Percentiles rank a stretch among this genome's conserved stretches.
Conservation (phyloP, 2,329 filamentous ascomycete species). For the Neobulgaria alba region DNA sequence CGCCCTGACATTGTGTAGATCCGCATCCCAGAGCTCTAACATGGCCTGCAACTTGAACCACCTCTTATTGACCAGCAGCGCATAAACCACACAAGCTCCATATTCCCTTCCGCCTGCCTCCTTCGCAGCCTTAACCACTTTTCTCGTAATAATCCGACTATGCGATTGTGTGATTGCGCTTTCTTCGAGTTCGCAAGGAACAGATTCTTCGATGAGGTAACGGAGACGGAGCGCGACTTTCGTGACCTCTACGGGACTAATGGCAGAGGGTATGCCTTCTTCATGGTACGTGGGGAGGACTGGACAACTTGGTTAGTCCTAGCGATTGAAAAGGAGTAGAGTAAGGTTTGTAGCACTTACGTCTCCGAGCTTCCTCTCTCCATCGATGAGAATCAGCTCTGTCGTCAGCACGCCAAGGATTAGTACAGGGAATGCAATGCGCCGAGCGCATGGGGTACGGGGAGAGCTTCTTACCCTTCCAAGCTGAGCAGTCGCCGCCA, state of each 20-base stretch:
- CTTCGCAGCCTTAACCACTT: slow-evolving; percentile 72
- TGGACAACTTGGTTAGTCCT: slow-evolving; percentile 25
- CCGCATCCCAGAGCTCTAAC: slow-evolving; percentile 85
- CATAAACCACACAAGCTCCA: slow-evolving; percentile 58
- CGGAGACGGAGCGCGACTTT: slow-evolving; percentile 84
- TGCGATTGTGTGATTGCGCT: slow-evolving; percentile 68
- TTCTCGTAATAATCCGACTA: slow-evolving; percentile 72
- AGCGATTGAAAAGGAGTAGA: background rate
- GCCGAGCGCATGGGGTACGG: too few species aligned
- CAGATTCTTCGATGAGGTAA: slow-evolving; percentile 79
- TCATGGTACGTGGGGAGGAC: slow-evolving; percentile 58
- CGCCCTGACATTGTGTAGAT: slow-evolving; percentile 70
- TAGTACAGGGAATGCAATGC: background rate
- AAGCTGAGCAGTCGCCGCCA: slow-evolving; percentile 27
- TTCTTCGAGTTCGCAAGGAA: slow-evolving; percentile 84
- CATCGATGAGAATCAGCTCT: slow-evolving; percentile 18
- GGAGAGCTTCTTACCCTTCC: slow-evolving; percentile 19
- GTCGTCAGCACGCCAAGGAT: slow-evolving; percentile 1
- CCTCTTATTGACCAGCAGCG: slow-evolving; percentile 35
- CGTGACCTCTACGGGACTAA: slow-evolving; percentile 73
- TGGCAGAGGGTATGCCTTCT: slow-evolving; percentile 52
- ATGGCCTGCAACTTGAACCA: slow-evolving; percentile 74
- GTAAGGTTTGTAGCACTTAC: slow-evolving; percentile 19
- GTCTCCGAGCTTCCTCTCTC: slow-evolving; percentile 24
- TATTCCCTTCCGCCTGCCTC: slow-evolving; percentile 72